Conservation (phyloP, 2,329 filamentous ascomycete genomes). For the Penicillium verrucosum region DNA sequence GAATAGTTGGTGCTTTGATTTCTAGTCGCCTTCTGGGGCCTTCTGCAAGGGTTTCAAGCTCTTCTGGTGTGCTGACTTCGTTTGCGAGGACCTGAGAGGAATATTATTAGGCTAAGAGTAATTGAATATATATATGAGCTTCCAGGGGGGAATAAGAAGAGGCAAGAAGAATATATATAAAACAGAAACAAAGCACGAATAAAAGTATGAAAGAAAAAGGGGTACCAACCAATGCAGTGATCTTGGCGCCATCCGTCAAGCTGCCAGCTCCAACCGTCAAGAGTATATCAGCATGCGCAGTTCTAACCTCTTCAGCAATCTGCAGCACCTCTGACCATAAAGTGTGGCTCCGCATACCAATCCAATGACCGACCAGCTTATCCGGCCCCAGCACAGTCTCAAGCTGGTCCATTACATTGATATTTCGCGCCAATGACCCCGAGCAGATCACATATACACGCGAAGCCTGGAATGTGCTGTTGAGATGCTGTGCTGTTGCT, state of each 20-base stretch:
- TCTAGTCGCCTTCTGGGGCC: constrained; percentile 24
- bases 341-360: constrained; percentile 55
- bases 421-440: constrained; percentile 48
- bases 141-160: background rate
- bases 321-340: constrained; percentile 53
- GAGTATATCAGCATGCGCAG: constrained; percentile 47
- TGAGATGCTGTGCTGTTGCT: constrained; percentile 46
- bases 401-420: constrained; percentile 45
- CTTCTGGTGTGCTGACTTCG: constrained; percentile 36
- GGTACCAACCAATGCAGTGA: constrained; percentile 45
- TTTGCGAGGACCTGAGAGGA: constrained; percentile 48
- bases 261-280: constrained; percentile 56
- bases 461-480: constrained; percentile 44
- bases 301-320: constrained; percentile 43
- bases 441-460: constrained; percentile 54
- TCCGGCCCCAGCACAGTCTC: constrained; percentile 40
- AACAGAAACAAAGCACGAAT: background rate
- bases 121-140: background rate
- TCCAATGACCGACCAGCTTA: constrained; percentile 42
- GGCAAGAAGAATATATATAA: background rate
- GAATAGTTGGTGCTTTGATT: constrained; percentile 29
- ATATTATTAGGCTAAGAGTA: constrained; percentile 3
- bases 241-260: constrained; percentile 56
- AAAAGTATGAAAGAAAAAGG: background rate
- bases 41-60: constrained; percentile 39